Evolutionary conservation across 345 rosid genomes (phyloP), one percentile per base, ranked within the genome.

Genomic region (Rubroshorea leprosula): DNA sequence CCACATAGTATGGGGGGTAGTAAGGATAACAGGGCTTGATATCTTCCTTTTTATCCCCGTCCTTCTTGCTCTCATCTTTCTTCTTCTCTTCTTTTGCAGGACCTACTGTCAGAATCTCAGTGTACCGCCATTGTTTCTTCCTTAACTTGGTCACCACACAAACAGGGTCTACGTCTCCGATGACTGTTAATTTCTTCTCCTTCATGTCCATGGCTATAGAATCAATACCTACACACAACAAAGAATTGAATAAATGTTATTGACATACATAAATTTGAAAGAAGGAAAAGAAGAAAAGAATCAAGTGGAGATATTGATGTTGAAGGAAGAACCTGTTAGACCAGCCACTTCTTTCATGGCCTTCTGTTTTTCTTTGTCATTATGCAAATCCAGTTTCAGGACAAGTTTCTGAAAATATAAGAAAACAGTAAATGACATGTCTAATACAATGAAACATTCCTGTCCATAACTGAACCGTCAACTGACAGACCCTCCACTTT

Each of bases 381-480:
- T 86, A 20, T 73, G 73, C 24, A 82, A 58, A 53, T 74, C 65
- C 62, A 85, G 47, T 67, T 71, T 82, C 78, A 85, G 46, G 0
- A 83, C 86, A 53, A 83, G 62, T 76, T 83, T 90, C 96, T 90
- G 80, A 60, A 57, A 22, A 10, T 46, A 48, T 65, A 55, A 45
- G 21, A 67, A 12, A 44, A 47, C 23, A 45, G 23, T 35, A 6
- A 7, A 5, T 35, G 26, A 21, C 14, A 23, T n/a, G 5, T 31
- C 24, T 43, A 31, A 56, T 24, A 35, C 45, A 38, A 51, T 1
- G 27, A 49, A 49, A 31, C 60, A 17, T 48, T 29, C 20, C 18
- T 39, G 16, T 49, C 26, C 24, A 3, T 58, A 21, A 25, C 15
- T 19, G 5, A 49, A 38, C n/a, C n/a, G n/a, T n/a, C 23, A 23